A percentile compares a stretch with the other conserved stretches of the same genome.
phyloP scores from a whole-genome alignment of 2,329 filamentous ascomycete species.

The Fusarium pseudocircinatum region DNA sequence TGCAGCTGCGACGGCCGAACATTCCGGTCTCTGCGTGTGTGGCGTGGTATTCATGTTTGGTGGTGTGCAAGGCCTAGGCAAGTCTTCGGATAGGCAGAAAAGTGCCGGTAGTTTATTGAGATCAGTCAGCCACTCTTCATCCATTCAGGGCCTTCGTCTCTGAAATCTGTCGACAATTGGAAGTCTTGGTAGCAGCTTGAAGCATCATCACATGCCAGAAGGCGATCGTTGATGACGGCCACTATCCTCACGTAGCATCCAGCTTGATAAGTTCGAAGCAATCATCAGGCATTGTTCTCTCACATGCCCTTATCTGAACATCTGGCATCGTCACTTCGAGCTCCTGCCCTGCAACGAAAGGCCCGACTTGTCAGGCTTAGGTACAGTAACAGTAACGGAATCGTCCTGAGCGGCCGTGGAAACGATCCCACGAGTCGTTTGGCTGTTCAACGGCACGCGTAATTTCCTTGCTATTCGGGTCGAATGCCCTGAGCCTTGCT shows the following conservation, averaged over 20 bases:
- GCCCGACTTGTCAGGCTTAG: neutral
- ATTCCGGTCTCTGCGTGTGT: constrained; percentile 14
- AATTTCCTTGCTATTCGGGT: neutral
- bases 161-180: neutral
- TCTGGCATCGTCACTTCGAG: neutral
- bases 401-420: neutral
- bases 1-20: constrained; percentile 4
- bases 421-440: neutral
- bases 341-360: neutral
- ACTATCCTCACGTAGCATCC: neutral
- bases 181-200: neutral
- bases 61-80: constrained; percentile 7
- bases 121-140: neutral
- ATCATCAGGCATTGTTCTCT: constrained; percentile 4
- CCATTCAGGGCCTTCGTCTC: neutral
- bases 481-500: neutral
- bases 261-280: neutral
- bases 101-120: neutral
- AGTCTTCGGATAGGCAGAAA: neutral
- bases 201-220: constrained; percentile 26
- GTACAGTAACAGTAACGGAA: neutral
- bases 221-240: neutral
- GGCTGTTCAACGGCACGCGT: neutral
- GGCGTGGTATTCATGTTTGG: neutral
- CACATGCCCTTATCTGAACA: constrained; percentile 11